phyloP scores from a whole-genome alignment of 768 basidiomycete genomes.

The Dacryopinax primogenitus region DNA sequence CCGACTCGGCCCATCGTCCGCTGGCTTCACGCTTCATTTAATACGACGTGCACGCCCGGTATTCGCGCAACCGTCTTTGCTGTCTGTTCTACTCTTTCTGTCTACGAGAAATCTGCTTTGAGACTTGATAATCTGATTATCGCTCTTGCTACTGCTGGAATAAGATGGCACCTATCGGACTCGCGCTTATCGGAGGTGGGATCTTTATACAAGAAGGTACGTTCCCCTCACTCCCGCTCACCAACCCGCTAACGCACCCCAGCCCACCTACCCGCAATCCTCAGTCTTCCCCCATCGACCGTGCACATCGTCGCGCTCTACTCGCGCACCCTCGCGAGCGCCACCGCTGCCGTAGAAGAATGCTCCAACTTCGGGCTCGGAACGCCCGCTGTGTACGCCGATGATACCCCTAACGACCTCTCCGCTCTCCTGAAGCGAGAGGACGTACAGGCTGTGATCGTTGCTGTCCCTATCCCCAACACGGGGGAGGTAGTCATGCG shows the following conservation, averaged over 20 bases:
- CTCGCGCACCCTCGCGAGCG: slow-evolving; percentile 58
- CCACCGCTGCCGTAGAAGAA: slow-evolving; percentile 39
- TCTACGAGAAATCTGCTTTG: no score
- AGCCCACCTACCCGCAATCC: slow-evolving; percentile 73
- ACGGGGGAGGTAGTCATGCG: slow-evolving; percentile 58
- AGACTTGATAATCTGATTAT: not conserved
- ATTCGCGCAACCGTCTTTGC: no score
- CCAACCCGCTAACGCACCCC: not conserved
- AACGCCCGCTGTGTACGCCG: slow-evolving; percentile 45
- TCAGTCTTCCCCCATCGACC: slow-evolving; percentile 36
- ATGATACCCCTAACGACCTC: slow-evolving; percentile 30
- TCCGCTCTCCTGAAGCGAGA: slow-evolving; percentile 50
- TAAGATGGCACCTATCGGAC: slow-evolving; percentile 35
- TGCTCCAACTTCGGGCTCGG: slow-evolving; percentile 30
- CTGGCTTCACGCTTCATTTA: no score
- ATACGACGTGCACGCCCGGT: no score
- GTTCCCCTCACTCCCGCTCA: slow-evolving; percentile 18
- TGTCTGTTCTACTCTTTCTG: no score
- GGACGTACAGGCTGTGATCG: slow-evolving; percentile 60
- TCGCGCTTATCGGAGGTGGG: slow-evolving; percentile 72
- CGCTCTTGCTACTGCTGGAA: not conserved
- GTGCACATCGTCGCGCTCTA: slow-evolving; percentile 54
- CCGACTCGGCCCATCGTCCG: no score
- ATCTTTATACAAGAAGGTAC: slow-evolving; percentile 64
- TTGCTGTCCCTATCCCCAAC: slow-evolving; percentile 61